Conservation (phyloP, 306 rosid species). For the Corylus heterophylla region DNA sequence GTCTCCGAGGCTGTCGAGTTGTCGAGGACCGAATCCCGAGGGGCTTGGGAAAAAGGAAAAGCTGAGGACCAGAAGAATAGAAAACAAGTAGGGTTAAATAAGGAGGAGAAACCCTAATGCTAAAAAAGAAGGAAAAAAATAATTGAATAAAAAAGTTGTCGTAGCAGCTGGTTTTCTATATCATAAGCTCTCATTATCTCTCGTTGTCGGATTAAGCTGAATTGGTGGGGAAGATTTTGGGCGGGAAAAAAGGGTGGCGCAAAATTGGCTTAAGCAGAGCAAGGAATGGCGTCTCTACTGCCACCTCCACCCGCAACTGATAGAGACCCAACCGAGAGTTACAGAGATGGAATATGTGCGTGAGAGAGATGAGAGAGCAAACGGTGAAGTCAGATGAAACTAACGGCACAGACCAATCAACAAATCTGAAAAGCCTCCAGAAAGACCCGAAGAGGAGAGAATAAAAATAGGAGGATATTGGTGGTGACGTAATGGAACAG, state of each 20-base stretch:
- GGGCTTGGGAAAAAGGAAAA: slow-evolving; percentile 9
- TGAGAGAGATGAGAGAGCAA: slow-evolving; percentile 7
- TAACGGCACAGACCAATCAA: slow-evolving; percentile 41
- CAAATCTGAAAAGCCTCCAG: slow-evolving; percentile 39
- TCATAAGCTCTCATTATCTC: slow-evolving; percentile 29
- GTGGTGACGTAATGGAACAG: slow-evolving; percentile 72
- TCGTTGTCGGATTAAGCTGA: slow-evolving; percentile 48
- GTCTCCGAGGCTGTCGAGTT: slow-evolving; percentile 21
- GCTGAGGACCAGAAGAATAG: slow-evolving; percentile 30
- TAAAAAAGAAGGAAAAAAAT: not conserved
- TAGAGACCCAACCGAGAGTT: slow-evolving; percentile 37
- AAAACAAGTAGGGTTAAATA: slow-evolving; percentile 38
- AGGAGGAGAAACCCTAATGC: slow-evolving; percentile 43
- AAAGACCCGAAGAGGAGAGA: slow-evolving; percentile 34
- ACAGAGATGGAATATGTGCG: not conserved
- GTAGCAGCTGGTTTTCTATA: slow-evolving; percentile 14
- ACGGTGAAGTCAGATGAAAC: slow-evolving; percentile 31
- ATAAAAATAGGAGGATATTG: slow-evolving; percentile 24
- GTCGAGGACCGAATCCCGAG: slow-evolving; percentile 60
- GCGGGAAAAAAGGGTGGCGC: slow-evolving; percentile 52
- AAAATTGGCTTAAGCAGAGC: slow-evolving; percentile 35
- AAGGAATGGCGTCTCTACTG: slow-evolving; percentile 32
- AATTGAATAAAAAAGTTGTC: not conserved
- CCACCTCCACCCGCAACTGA: slow-evolving; percentile 66
- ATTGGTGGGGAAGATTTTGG: slow-evolving; percentile 64